Base-by-base conservation (phyloP, 2,329 filamentous ascomycete species). In the Calonectria montana region DNA sequence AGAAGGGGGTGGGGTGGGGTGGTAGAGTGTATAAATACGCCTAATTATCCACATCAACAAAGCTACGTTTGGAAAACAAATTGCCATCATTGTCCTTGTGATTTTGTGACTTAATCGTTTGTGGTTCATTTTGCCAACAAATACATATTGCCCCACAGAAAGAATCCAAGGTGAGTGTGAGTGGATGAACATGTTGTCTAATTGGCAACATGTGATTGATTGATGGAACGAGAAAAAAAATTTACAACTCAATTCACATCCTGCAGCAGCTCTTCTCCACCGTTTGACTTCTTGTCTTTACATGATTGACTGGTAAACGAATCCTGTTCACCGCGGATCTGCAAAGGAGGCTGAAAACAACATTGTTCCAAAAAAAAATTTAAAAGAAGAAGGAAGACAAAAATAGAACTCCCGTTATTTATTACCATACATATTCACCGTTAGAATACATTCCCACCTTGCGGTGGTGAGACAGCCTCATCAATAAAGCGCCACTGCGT, bases 381-480 rank as follows among this genome's bases (percentile, higher is more conserved):
- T 6, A 55, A 31, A 6, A n/a, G 35, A 35, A 15, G 29, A 57
- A 27, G 9, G 6, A 59, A 31, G 37, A 59, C 53, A 62, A 62
- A 62, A 62, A 62, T 43, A 62, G 57, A 62, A 62, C 57, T 62
- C 57, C 57, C 37, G 57, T 41, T 45, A 27, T 62, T 62, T 16
- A 59, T 41, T 62, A 62, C 23, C 57, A 62, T 62, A 39, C 57
- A 62, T 45, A 27, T 62, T 62, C 25, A 45, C 57, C 57, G 37
- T 43, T 62, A 62, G 39, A 62, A 62, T 62, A 62, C 57, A 62
- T 31, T n/a, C 57, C 27, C 57, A 45, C 39, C 39, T 62, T 62
- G 35, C 39, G 35, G 53, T 59, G 35, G 53, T 59, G 53, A 59
- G 53, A 59, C 53, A 59, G 35, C 31, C 53, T 39, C 18, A 59